These are phyloP conservation scores for Lentithecium fluviatile DNA, from an alignment of 495 filamentous ascomycete genomes.

Conservation along the genomic window DNA sequence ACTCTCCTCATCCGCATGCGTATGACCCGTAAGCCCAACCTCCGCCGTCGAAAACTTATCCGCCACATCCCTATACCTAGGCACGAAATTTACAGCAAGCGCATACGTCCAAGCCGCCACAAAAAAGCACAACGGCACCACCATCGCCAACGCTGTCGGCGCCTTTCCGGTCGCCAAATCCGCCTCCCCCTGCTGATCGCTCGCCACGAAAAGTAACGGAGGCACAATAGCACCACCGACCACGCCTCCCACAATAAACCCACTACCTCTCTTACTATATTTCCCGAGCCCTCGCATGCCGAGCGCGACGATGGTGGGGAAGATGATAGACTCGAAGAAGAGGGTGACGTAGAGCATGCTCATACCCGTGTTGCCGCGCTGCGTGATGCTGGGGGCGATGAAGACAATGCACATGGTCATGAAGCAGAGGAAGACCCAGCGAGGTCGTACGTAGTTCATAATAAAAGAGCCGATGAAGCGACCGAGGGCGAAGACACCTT, in stretches of 20 bases:
- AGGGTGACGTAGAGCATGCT: constrained; percentile 56
- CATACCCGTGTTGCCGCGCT: constrained; percentile 49
- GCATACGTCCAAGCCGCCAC: constrained; percentile 60
- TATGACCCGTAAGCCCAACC: constrained; percentile 48
- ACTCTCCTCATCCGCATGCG: constrained; percentile 38
- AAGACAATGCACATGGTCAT: constrained; percentile 42
- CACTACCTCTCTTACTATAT: constrained; percentile 59
- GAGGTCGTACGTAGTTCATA: constrained; percentile 55
- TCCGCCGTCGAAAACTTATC: constrained; percentile 58
- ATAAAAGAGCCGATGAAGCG: constrained; percentile 50
- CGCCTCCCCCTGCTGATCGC: constrained; percentile 46
- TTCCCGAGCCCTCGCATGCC: constrained; percentile 60
- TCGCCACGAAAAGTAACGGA: constrained; percentile 51
- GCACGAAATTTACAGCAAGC: constrained; percentile 62
- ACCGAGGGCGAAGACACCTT: constrained; percentile 57
- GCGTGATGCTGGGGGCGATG: constrained; percentile 38
- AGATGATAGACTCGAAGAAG: constrained; percentile 63
- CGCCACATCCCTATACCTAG: constrained; percentile 56
- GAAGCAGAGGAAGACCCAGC: constrained; percentile 52
- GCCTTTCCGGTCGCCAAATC: not conserved
- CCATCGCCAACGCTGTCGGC: constrained; percentile 53
- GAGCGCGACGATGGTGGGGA: constrained; percentile 63
- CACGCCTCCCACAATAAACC: constrained; percentile 58
- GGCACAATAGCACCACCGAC: constrained; percentile 56
- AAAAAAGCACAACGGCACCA: constrained; percentile 59